Percentiles rank a stretch among this genome's conserved stretches.
These are phyloP conservation scores for Suaeda aralocaspica DNA, from an alignment of 148 eudicot genomes.

Conservation along the genomic window DNA sequence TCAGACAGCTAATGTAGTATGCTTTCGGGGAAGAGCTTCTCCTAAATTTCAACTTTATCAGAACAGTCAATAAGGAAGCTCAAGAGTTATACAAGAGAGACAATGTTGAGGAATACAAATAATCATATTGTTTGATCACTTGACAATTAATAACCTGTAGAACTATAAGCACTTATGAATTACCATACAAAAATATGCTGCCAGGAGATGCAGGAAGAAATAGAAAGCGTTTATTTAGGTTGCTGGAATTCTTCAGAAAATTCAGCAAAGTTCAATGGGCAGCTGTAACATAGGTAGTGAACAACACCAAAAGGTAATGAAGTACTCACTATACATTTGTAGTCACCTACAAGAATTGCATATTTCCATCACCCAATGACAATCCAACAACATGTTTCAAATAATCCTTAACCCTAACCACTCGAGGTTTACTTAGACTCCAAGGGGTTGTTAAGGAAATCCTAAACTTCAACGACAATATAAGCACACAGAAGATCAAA, in stretches of 20 bases:
- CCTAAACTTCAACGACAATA: neutral
- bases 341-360: no score
- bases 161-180: neutral
- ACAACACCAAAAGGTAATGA: no score
- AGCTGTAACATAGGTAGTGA: no score
- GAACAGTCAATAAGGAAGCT: neutral
- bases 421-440: neutral
- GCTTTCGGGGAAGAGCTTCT: neutral
- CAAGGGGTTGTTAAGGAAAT: neutral
- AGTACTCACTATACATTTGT: no score
- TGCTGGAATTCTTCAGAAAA: neutral
- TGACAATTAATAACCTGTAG: neutral
- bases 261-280: no score
- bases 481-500: neutral
- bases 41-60: neutral
- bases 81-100: neutral
- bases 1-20: neutral
- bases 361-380: neutral
- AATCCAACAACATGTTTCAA: neutral
- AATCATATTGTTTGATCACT: neutral
- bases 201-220: neutral
- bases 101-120: neutral
- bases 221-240: neutral
- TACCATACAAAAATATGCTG: neutral
- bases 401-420: neutral